Base-by-base conservation (phyloP, 2,329 filamentous ascomycete species). In the Colletotrichum filicis region DNA sequence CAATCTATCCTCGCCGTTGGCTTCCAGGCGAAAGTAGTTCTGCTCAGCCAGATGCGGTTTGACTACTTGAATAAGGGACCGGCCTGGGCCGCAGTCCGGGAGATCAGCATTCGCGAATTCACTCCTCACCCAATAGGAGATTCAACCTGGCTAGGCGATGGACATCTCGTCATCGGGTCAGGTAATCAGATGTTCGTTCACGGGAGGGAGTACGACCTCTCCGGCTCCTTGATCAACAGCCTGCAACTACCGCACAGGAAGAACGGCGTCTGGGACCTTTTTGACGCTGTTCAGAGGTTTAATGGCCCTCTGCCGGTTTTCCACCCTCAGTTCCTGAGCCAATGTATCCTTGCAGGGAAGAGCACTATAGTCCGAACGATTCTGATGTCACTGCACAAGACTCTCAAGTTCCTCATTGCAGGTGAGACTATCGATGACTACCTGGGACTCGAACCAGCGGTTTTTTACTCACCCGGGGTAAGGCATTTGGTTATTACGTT, bases 1-100 rank as follows among this genome's bases (percentile, higher is more conserved):
- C 95, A 98, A 79, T 96, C 94, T 1, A 95, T 98, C 68, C 86
- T 98, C 24, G 94, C 95, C 1, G 94, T 98, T n/a, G 95, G 95
- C 0, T 98, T 98, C 79, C 92, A 93, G n/a, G 94, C 95, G 75
- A 91, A 93, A 69, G 92, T 98, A 5, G 83, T 97, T 35, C 87
- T 98, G 2, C 88, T 98, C 30, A 92, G 93, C 6, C 95, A 98
- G 79, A 92, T 97, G 84, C 93, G 95, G 14, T 98, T 97, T 79
- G 95, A 98, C 81, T 98, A 98, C 79, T 87, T 98, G 22, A 95
- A 95, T 78, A 92, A 94, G 74, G 93, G 93, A 1, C 94, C 95
- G n/a, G 94, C 95, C 0, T 98, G 95, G 95, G 93, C 94, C 1
- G 88, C 93, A 28, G 93, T 98, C 71, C 89, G 94, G 58, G 93